Evolutionary conservation across 2,329 filamentous ascomycete genomes (phyloP), one percentile per base, ranked within the genome.

Genomic region (Fusarium udum): DNA sequence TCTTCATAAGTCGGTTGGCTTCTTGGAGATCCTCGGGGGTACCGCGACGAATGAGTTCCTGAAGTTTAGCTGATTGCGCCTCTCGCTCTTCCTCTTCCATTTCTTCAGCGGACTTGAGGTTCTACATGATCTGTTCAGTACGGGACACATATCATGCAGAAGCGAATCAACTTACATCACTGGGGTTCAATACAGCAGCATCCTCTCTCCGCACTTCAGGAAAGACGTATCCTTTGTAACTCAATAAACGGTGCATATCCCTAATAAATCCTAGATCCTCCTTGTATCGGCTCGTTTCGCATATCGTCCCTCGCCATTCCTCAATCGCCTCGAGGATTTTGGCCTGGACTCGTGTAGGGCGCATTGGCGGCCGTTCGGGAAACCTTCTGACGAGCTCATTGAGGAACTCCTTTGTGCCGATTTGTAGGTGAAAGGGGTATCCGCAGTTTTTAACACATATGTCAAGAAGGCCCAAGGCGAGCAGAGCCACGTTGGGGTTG

Each of bases 361-460:
- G 93, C 69, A 96, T 88, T 4, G 95, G 95, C 51, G 96, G 96
- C 31, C 95, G 90, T 84, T 99, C 96, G 53, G 96, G 96, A 79
- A 99, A 99, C 75, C 96, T 90, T 75, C 96, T 92, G 70, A 99
- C 96, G 68, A 99, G 91, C 85, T 99, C 96, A 84, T 99, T 99
- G 78, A 99, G 91, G 78, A 99, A 99, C 80, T 99, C 96, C 83
- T 99, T 99, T 76, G 96, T 98, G 83, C 93, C 95, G 81, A 99
- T 98, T 84, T 99, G 96, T 66, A 99, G 91, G 80, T 99, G 96
- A 83, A 99, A 99, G 3, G 96, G 95, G 82, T 99, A 99, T 78
- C 96, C 96, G 88, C 96, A 99, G 85, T 99, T 99, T 87, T 99
- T 99, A 83, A 98, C 96, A 83, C 96, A 98, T 73, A 98, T 98